These are phyloP conservation scores for Aspergillus chevalieri DNA, from an alignment of 2,329 filamentous ascomycete genomes.

Conservation along the genomic window DNA sequence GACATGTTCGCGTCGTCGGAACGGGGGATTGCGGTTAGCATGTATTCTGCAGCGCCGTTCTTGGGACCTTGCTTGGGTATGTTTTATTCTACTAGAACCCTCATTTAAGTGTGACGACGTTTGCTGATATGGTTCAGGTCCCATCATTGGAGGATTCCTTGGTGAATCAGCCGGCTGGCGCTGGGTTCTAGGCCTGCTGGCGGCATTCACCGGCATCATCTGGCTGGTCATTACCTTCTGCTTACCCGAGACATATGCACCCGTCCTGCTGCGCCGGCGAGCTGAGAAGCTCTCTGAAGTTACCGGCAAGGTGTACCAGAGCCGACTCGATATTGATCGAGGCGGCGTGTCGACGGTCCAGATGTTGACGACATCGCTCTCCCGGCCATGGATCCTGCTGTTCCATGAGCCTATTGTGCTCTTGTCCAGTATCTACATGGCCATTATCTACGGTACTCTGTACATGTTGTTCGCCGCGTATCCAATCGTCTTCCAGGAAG, in stretches of 20 bases:
- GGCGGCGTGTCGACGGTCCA: conserved; percentile 33
- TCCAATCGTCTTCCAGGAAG: conserved; percentile 37
- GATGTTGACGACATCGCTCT: conserved; percentile 41
- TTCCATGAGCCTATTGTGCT: conserved; percentile 19
- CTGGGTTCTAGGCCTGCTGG: conserved; percentile 59
- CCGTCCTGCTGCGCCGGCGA: conserved; percentile 44
- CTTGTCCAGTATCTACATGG: conserved; percentile 15
- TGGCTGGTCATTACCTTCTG: conserved; percentile 10
- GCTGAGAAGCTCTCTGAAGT: conserved; percentile 30
- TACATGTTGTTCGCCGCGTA: conserved; percentile 48
- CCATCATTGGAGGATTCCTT: conserved; percentile 61
- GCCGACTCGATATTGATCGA: conserved; percentile 29
- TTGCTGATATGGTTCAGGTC: conserved; percentile 31
- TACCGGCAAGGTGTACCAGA: conserved; percentile 30
- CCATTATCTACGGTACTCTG: conserved; percentile 19
- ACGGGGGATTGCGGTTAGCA: conserved; percentile 53
- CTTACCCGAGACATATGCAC: conserved; percentile 36
- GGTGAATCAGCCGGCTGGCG: conserved; percentile 59
- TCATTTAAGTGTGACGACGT: not conserved
- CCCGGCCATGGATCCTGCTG: conserved; percentile 39
- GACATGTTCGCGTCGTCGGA: conserved; percentile 52
- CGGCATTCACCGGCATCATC: conserved; percentile 47
- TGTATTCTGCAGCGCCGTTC: conserved; percentile 63
- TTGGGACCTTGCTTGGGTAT: conserved; percentile 52
- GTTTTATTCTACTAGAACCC: not conserved